These are phyloP conservation scores for Neofusicoccum parvum DNA, from an alignment of 2,329 filamentous ascomycete species.

Conservation along the genomic window DNA sequence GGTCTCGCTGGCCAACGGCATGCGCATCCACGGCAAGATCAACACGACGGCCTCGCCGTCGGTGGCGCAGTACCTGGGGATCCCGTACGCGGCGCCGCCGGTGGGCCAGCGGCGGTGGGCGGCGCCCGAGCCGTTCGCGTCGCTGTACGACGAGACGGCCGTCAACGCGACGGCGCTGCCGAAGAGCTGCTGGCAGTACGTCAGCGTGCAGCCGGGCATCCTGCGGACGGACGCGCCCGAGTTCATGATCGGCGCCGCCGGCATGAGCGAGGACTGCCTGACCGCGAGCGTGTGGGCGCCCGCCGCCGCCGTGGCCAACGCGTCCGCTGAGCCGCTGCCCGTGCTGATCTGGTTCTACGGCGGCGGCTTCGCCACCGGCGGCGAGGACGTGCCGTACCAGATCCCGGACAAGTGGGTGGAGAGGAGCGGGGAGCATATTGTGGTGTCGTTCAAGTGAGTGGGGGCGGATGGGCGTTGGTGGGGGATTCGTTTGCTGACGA, in stretches of 20 bases:
- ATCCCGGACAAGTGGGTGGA: conserved; percentile 17
- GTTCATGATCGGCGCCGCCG: conserved; percentile 4
- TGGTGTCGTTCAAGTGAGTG: conserved; percentile 29
- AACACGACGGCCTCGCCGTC: conserved; percentile 29
- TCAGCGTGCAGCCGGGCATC: conserved; percentile 20
- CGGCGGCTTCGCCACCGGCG: conserved; percentile 22
- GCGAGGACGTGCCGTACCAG: conserved; percentile 12
- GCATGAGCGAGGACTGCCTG: conserved; percentile 34
- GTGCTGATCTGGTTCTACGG: conserved; percentile 27
- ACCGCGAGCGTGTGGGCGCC: conserved; percentile 38
- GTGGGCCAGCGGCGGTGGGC: conserved; percentile 37
- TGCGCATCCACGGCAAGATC: conserved; percentile 21
- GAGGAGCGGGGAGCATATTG: conserved; percentile 36
- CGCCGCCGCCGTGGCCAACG: conserved; percentile 25
- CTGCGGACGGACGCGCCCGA: conserved; percentile 23
- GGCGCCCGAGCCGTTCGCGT: conserved; percentile 32
- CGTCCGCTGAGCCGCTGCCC: conserved; percentile 28
- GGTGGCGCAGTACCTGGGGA: conserved; percentile 39
- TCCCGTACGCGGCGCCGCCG: conserved; percentile 39
- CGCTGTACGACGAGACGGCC: conserved; percentile 27
- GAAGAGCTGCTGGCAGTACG: conserved; percentile 19
- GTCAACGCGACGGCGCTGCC: conserved; percentile 11
- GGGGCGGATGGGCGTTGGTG: neutral
- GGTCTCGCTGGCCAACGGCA: neutral
- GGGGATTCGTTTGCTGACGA: conserved; percentile 27